Evolutionary conservation across 495 filamentous ascomycete genomes (phyloP).

Genomic region (Clavariopsis aquatica): DNA sequence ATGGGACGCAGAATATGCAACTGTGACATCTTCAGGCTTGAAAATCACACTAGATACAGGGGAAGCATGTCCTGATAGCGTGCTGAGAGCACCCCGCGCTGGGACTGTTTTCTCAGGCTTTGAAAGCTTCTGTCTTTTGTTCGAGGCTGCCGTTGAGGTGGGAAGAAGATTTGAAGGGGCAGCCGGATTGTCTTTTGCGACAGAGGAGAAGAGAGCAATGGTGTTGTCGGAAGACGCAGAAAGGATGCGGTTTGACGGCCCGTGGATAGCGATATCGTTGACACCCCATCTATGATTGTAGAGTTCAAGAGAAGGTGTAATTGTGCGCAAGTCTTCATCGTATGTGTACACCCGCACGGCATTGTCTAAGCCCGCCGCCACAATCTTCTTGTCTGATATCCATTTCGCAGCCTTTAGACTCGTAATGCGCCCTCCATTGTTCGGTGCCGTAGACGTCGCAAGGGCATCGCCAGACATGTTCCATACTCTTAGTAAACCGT

Average conservation of each 20-base stretch:
- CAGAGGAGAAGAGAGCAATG: constrained; percentile 81
- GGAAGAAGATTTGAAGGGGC: constrained; percentile 68
- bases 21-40: constrained; percentile 77
- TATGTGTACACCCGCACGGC: constrained; percentile 89
- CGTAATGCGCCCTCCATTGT: constrained; percentile 69
- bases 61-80: constrained; percentile 69
- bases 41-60: constrained; percentile 77
- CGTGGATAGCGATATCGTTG: constrained; percentile 76
- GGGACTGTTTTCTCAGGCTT: constrained; percentile 59
- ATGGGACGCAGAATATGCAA: constrained; percentile 84
- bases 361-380: constrained; percentile 77
- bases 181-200: constrained; percentile 68
- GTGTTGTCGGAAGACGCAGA: constrained; percentile 78
- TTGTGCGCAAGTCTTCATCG: constrained; percentile 53
- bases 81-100: constrained; percentile 74
- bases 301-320: constrained; percentile 77
- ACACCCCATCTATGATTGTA: constrained; percentile 79
- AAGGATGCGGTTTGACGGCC: constrained; percentile 71
- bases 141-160: constrained; percentile 48
- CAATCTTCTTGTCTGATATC: constrained; percentile 71
- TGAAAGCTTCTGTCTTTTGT: constrained; percentile 78
- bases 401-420: constrained; percentile 81
- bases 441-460: constrained; percentile 63
- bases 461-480: constrained; percentile 77
- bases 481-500: constrained; percentile 86